Conservation (phyloP, 305 asterid species). For the Solanum aculeatissimum region DNA sequence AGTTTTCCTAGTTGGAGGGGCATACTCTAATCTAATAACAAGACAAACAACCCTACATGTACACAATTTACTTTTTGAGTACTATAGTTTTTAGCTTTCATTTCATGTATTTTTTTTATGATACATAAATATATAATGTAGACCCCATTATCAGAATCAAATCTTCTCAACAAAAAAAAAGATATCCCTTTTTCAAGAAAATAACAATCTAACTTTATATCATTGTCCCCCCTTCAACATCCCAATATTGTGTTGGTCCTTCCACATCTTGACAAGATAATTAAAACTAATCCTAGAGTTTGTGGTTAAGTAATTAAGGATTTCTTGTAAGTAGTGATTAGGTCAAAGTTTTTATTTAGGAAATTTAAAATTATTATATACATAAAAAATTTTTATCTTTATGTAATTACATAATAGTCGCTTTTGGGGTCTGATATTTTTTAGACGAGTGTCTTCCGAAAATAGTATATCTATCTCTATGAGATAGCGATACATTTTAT, state of each 20-base stretch:
- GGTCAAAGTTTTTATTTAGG: background rate
- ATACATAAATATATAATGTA: background rate
- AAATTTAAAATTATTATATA: too few species aligned
- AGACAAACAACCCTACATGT: background rate
- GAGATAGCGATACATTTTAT: too few species aligned
- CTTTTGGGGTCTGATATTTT: too few species aligned
- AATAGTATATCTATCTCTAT: too few species aligned
- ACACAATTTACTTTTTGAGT: background rate
- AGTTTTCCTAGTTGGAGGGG: background rate
- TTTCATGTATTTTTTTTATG: background rate
- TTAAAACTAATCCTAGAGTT: background rate
- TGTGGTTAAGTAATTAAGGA: background rate
- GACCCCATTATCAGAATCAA: background rate
- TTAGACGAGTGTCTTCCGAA: fast-evolving
- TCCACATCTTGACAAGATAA: background rate
- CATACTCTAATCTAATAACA: background rate
- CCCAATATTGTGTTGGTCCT: background rate
- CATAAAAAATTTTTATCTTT: too few species aligned
- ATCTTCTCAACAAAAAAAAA: background rate
- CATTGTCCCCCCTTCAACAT: background rate
- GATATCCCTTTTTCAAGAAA: background rate
- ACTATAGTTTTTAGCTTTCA: background rate
- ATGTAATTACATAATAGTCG: too few species aligned
- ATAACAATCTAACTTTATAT: background rate
- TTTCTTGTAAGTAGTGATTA: background rate